Evolutionary conservation across 805 yeast species (phyloP).

Genomic region (Kregervanrija delftensis): DNA sequence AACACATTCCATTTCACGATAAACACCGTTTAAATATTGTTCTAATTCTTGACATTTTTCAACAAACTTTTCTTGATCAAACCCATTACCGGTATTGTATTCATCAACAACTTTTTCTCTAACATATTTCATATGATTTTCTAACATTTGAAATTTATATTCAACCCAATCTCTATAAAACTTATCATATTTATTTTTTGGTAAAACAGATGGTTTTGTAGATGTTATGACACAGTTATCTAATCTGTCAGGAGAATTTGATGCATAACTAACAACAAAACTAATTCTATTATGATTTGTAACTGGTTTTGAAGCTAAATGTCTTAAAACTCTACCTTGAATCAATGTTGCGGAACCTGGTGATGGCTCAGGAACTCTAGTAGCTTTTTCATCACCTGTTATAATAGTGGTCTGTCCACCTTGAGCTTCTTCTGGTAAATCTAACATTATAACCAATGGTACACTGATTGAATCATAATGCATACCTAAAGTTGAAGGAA

Average conservation of each 20-base stretch:
- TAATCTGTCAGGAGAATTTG: slow-evolving; percentile 20
- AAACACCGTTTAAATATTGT: slow-evolving; percentile 23
- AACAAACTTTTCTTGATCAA: slow-evolving; percentile 24
- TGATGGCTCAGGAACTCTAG: slow-evolving; percentile 33
- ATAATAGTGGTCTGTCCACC: slow-evolving; percentile 47
- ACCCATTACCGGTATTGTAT: slow-evolving; percentile 16
- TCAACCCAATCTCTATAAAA: slow-evolving; percentile 30
- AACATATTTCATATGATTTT: slow-evolving; percentile 17
- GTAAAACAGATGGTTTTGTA: slow-evolving; percentile 27
- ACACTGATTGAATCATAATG: slow-evolving; percentile 41
- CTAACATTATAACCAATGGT: slow-evolving; percentile 43
- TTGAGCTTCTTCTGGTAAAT: slow-evolving; percentile 38
- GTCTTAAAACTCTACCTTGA: slow-evolving; percentile 40
- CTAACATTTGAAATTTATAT: slow-evolving; percentile 24
- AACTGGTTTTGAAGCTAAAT: slow-evolving; percentile 40
- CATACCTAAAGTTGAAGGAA: slow-evolving; percentile 41
- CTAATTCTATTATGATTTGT: slow-evolving; percentile 29
- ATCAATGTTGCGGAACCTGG: slow-evolving; percentile 41
- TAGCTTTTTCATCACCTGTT: slow-evolving; percentile 31
- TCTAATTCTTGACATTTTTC: slow-evolving; percentile 24
- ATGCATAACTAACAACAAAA: slow-evolving; percentile 24
- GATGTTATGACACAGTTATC: slow-evolving; percentile 28
- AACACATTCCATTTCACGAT: slow-evolving; percentile 27
- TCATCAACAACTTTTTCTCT: slow-evolving; percentile 15
- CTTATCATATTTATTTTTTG: slow-evolving; percentile 26